Evolutionary conservation across 2,329 filamentous ascomycete species (phyloP), one percentile per base, ranked within the genome.

Genomic region (Colletotrichum lupini): DNA sequence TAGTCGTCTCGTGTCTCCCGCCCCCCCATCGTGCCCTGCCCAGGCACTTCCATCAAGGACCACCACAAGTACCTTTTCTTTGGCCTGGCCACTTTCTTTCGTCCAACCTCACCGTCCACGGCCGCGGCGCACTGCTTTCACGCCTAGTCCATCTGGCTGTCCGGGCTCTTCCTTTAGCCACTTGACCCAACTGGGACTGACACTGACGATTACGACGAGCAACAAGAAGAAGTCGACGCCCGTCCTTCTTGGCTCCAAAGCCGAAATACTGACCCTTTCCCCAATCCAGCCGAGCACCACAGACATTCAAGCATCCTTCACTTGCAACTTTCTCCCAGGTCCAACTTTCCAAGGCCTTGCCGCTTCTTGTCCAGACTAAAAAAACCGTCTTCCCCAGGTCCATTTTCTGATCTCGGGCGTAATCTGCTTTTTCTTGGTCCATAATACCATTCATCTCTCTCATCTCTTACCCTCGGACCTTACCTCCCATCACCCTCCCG

Each of bases 171-270:
- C 55, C 67, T 46, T 2, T 55, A 58, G 26, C 28, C 67, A 65
- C 70, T 65, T 73, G 70, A 42, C 67, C 67, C n/a, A 24, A 65
- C 66, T 37, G 24, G 70, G 70, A 70, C 56, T 61, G 60, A 69
- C 46, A 60, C 56, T 65, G 59, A 65, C 37, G 60, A 69, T 56
- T 19, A 57, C 60, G 8, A 52, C 61, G 71, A 58, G 32, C 26
- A 35, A 49, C 55, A 8, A 16, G 52, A 24, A 63, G 46, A 22
- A 37, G 26, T 49, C n/a, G 49, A 62, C 63, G 56, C 68, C 37
- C 68, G 30, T 61, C 58, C 14, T 37, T 68, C 69, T 72, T 68
- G 65, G 64, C 69, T 2, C 3, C 59, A 63, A 42, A 37, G 59
- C 64, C 63, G 58, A 72, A 68, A 58, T 72, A 63, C 69, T 68